Evolutionary conservation across 1,284 basidiomycete species (phyloP), one percentile per base, ranked within the genome.

Genomic region (Taiwanofungus camphoratus): DNA sequence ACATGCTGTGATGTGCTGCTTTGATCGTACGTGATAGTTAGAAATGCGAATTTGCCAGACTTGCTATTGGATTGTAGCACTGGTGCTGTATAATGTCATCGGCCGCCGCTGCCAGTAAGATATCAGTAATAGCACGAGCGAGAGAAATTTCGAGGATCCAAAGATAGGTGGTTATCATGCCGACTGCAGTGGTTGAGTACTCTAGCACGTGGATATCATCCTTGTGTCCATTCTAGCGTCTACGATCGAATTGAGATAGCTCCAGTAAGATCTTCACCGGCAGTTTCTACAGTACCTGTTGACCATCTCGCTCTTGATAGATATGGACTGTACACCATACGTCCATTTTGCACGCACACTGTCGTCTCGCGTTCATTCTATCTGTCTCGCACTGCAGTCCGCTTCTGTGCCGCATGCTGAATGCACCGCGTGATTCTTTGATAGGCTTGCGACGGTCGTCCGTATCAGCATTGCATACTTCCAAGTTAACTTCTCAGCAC

Each of bases 1-100:
- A 38, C 22, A 15, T 41, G 44, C 44, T 41, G 39, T 39, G 27
- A 36, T 30, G 23, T 45, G 44, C 39, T 45, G 21, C 34, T 39
- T 38, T 16, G 35, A 40, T 15, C 21, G 38, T 39, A 44, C 42
- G n/a, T n/a, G n/a, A n/a, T 11, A 37, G 42, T 44, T 44, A 31
- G 42, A 34, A 34, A 34, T 44, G 36, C 27, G 22, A 44, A 27
- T 23, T 33, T 16, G 31, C 18, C 24, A 36, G 32, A 11, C 29
- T 27, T 26, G 11, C 26, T n/a, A 19, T 6, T 37, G 36, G 21
- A 30, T 19, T 1, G 26, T 20, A 29, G 37, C 31, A 39, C 4
- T 9, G n/a, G 7, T 29, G 24, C 16, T 9, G 20, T 29, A 16
- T 2, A 19, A 9, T 12, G 20, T 21, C 24, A 11, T 20, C 3